phyloP scores from a whole-genome alignment of 2,329 filamentous ascomycete genomes.

The Cercospora beticola region DNA sequence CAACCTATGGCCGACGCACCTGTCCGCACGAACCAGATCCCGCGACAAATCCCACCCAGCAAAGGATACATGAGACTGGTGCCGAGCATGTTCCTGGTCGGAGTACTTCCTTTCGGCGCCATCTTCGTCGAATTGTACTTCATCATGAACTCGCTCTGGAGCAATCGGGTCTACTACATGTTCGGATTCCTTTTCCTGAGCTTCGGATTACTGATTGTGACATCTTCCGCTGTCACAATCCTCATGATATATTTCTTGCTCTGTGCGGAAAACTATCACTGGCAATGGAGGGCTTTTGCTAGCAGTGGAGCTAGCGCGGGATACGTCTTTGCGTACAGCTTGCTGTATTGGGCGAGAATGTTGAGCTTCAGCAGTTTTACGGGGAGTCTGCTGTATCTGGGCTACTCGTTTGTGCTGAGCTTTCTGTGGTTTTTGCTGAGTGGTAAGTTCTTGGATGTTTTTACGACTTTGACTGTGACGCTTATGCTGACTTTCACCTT shows the following conservation, averaged over 20 bases:
- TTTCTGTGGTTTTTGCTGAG: slow-evolving; percentile 92
- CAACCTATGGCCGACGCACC: slow-evolving; percentile 68
- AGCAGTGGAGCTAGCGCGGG: slow-evolving; percentile 85
- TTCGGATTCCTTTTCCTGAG: slow-evolving; percentile 98
- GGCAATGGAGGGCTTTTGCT: slow-evolving; percentile 95
- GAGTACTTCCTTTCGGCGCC: slow-evolving; percentile 88
- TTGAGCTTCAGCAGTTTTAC: slow-evolving; percentile 81
- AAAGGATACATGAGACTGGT: slow-evolving; percentile 80
- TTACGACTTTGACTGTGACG: neutral
- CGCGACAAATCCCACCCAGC: slow-evolving; percentile 86
- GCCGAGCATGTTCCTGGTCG: slow-evolving; percentile 88
- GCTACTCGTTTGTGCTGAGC: slow-evolving; percentile 85
- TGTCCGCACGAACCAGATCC: slow-evolving; percentile 95
- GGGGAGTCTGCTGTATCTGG: slow-evolving; percentile 86
- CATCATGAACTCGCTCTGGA: slow-evolving; percentile 99
- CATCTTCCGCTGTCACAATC: slow-evolving; percentile 86
- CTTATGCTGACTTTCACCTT: slow-evolving; percentile 21
- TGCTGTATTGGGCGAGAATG: slow-evolving; percentile 88
- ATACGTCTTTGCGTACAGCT: slow-evolving; percentile 88
- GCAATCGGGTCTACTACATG: slow-evolving; percentile 99
- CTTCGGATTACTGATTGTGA: slow-evolving; percentile 96
- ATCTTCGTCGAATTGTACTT: slow-evolving; percentile 99
- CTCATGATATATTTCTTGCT: slow-evolving; percentile 95
- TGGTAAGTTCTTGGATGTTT: slow-evolving; percentile 60
- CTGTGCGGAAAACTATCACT: slow-evolving; percentile 96